phyloP scores from a whole-genome alignment of 164 flowering plant species.

The Umbilicus rupestris region DNA sequence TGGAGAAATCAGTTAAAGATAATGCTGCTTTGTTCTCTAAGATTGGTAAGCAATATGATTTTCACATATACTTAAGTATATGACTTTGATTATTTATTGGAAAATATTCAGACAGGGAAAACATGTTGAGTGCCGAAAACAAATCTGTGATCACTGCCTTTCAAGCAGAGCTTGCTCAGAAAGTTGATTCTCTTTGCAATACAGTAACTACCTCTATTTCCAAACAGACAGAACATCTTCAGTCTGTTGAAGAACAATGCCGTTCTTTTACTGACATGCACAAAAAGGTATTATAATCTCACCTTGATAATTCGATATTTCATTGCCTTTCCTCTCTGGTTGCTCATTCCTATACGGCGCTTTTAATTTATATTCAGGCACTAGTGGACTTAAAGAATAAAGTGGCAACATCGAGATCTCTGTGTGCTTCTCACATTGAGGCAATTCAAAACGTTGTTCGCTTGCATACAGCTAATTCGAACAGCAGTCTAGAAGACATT shows the following conservation, averaged over 20 bases:
- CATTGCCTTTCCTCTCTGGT: background rate
- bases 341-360: background rate
- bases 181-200: constrained; percentile 53
- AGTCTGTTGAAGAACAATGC: constrained; percentile 53
- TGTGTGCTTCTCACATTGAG: constrained; percentile 73
- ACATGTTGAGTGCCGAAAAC: constrained; percentile 62
- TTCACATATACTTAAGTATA: background rate
- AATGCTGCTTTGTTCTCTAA: constrained; percentile 58
- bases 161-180: constrained; percentile 47
- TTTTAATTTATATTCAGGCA: constrained; percentile 27
- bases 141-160: constrained; percentile 53
- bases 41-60: constrained; percentile 42
- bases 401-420: constrained; percentile 42
- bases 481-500: constrained; percentile 71
- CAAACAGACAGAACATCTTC: constrained; percentile 64
- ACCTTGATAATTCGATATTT: background rate
- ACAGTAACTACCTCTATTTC: constrained; percentile 47
- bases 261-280: constrained; percentile 44
- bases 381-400: constrained; percentile 55
- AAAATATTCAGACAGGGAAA: constrained; percentile 55
- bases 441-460: constrained; percentile 84
- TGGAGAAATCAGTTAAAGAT: constrained; percentile 80
- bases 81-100: background rate
- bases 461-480: constrained; percentile 63
- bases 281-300: constrained; percentile 39